Evolutionary conservation across 2,329 filamentous ascomycete species (phyloP), one percentile per base, ranked within the genome.

Genomic region (Pseudophaeomoniella oleicola): DNA sequence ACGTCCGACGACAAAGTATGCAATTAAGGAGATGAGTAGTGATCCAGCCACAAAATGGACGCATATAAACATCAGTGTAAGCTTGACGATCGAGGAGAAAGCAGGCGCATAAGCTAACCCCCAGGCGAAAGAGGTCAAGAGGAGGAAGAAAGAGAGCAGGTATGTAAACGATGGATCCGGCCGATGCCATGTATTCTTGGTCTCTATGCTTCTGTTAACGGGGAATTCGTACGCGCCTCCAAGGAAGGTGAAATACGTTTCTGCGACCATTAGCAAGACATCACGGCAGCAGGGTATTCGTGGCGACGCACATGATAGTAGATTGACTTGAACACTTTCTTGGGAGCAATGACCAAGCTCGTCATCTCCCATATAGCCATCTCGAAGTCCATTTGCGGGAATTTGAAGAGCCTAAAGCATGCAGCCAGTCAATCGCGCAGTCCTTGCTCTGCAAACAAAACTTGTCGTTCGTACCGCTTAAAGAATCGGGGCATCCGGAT

Each of bases 301-400:
- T 33, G 35, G 30, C 18, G 13, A 58, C 66, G 46, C 58, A 77
- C 74, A 57, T 80, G 75, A 50, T 80, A 78, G 55, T 79, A 80
- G 55, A 80, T 78, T 32, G 73, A 76, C 43, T 76, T 64, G 54
- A 81, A 81, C 35, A 81, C 76, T 53, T 79, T 79, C 59, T 79
- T 80, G 0, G 76, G 76, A 19, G 75, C 72, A 51, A 80, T 73
- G 44, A 81, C 64, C 37, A 81, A 61, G 48, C 69, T 72, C 42
- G 72, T 77, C 71, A 81, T 80, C 55, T 81, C 76, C 76, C 76
- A 81, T 46, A 78, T 71, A 14, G 76, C 76, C 66, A 78, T 78
- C 52, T 81, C 76, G 52, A 81, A 81, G 61, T 81, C 76, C 76
- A 81, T 80, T 47, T 78, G 75, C 9, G 75, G 75, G 50, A 80